Evolutionary conservation across 768 basidiomycete species (phyloP).

Genomic region (Rhizopogon sp.): DNA sequence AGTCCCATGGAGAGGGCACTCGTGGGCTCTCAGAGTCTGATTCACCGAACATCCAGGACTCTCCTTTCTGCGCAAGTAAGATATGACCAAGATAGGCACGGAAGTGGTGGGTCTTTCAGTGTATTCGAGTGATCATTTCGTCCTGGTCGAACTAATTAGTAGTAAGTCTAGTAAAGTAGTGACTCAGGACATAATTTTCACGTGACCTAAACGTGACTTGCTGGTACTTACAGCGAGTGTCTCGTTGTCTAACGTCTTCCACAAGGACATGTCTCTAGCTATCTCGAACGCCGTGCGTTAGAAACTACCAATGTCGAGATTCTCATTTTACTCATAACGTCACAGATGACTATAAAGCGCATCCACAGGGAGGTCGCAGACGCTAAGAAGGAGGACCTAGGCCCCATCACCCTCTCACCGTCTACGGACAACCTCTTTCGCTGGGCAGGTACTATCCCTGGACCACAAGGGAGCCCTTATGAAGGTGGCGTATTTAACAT

Average conservation of each 20-base stretch:
- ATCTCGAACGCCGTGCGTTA: conserved; percentile 19
- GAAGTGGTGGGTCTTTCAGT: conserved; percentile 3
- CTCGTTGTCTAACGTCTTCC: neutral
- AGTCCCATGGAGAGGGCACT: conserved; percentile 81
- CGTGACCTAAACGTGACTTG: neutral
- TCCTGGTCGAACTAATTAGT: no score
- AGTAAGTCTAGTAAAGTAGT: no score
- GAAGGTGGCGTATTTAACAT: conserved; percentile 74
- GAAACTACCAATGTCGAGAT: no score
- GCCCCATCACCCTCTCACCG: conserved; percentile 64
- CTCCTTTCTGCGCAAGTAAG: neutral
- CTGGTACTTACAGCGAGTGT: no score
- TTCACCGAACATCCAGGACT: conserved; percentile 68
- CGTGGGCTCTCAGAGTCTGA: conserved; percentile 75
- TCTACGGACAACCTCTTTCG: conserved; percentile 58
- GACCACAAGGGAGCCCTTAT: conserved; percentile 78
- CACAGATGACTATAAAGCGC: conserved; percentile 68
- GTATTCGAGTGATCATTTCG: conserved; percentile 57
- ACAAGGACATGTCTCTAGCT: conserved; percentile 18
- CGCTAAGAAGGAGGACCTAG: conserved; percentile 78
- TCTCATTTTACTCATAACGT: neutral
- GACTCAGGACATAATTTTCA: neutral
- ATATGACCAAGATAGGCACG: neutral
- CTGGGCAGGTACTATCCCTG: conserved; percentile 78
- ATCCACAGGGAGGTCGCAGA: conserved; percentile 81